Base-by-base conservation (phyloP, 306 rosid species). In the Vigna unguiculata region DNA sequence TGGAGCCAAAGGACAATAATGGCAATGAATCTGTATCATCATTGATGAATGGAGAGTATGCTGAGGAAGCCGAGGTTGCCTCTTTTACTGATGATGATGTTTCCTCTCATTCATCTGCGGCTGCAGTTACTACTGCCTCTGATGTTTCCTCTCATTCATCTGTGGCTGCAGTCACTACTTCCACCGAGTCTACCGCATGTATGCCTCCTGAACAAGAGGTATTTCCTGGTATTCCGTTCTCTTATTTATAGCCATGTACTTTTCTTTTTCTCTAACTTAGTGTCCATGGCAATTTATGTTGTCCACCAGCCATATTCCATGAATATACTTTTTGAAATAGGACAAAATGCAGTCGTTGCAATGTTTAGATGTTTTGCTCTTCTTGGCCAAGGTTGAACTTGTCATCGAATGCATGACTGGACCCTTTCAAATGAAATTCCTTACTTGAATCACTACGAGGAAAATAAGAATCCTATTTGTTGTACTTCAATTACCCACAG, bases 131-230 rank as follows among this genome's bases (percentile, higher is more conserved):
- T 74, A 67, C 82, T 43, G 45, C 89, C 48, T 11, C 30, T 36
- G 99, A 95, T 83, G 95, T 83, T 83, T 95, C 96, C 34, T 95
- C 99, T 2, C 90, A 89, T 80, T 92, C 99, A 61, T 95, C 99
- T 62, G 53, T 19, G 15, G 82, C 80, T 78, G 84, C 90, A 6
- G 72, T 75, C 75, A 59, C 87, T 74, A 67, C 82, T 43, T 49
- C 89, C 49, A 28, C 77, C 5, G 85, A 86, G 54, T 82, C 91
- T 21, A 85, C 69, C 34, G 79, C 78, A 15, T 66, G 78, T 53
- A 17, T 81, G 30, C 85, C 85, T 77, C 80, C 86, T 24, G 82
- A 54, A 20, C 77, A 17, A 62, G 93, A 90, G 96, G 98, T 95
- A 63, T 74, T 53, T 22, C 51, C 51, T 73, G 10, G 20, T 16